Evolutionary conservation across 768 basidiomycete species (phyloP), one percentile per base, ranked within the genome.

Genomic region (Gloeopeniophorella convolvens): DNA sequence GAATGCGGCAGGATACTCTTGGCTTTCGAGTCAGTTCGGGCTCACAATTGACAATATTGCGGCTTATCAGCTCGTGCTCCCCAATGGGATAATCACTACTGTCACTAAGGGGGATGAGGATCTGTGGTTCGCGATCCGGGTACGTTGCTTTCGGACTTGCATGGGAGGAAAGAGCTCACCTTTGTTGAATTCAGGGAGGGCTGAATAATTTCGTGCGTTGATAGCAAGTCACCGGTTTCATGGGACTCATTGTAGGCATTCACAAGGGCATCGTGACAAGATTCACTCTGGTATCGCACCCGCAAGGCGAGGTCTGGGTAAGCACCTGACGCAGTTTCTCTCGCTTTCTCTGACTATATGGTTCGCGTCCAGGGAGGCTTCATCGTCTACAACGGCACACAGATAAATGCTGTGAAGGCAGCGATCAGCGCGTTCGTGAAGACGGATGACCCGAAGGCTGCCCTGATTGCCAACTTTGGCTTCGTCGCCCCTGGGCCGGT

Each of bases 1-100:
- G 23, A 40, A 15, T 8, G 8, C 11, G 39, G 28, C 7, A 45
- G 68, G 68, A 15, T 70, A 64, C 53, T 68, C 66, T 0, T 44
- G 58, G 40, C 60, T 61, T 45, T 65, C 62, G 6, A 68, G 63
- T 51, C 62, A 63, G 42, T 60, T 60, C 42, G 68, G 69, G 10
- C 46, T 70, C 20, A 62, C 61, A 5, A 59, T 69, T 36, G 69
- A 70, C 50, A 69, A 68, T 42, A 42, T 70, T 28, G 49, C 48
- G 15, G 56, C 42, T 13, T 59, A 56, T 10, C 33, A 63, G 45
- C 42, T 68, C n/a, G 65, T 66, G 9, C 47, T 62, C 2, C 65
- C 67, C 4, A 56, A 57, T 39, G 69, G 69, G 8, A 42, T 36
- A 1, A 40, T 50, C 26, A 41, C 15, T 8, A 46, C 37, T 4